These are phyloP conservation scores for Medakamo hakoo DNA, from an alignment of 139 green algal genomes.

Conservation along the genomic window DNA sequence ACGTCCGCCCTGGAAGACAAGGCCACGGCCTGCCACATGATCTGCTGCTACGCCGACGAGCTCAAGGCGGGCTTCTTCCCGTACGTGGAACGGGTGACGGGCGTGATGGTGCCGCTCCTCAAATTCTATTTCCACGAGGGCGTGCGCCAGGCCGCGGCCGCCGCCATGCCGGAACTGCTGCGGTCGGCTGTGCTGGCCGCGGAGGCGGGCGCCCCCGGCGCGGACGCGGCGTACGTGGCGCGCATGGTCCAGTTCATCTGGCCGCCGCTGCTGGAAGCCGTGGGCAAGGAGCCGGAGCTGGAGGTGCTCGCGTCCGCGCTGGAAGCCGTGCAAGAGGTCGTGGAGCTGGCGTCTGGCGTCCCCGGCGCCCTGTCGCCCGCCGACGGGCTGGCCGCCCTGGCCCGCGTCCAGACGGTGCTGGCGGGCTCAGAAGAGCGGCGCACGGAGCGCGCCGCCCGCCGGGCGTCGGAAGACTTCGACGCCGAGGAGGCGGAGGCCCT, in stretches of 20 bases:
- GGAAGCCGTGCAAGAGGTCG: conserved; percentile 44
- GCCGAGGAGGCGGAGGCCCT: conserved; percentile 85
- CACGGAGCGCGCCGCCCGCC: conserved; percentile 30
- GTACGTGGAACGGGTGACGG: conserved; percentile 65
- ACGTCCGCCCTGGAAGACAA: conserved; percentile 87
- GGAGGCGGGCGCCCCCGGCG: conserved; percentile 34
- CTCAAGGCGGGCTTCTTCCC: conserved; percentile 89
- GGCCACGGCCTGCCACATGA: conserved; percentile 93
- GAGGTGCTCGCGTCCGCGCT: conserved; percentile 47
- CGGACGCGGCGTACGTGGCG: conserved; percentile 31
- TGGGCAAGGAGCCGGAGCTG: conserved; percentile 52
- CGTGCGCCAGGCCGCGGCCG: conserved; percentile 43
- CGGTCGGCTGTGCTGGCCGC: conserved; percentile 40
- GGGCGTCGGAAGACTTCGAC: conserved; percentile 73
- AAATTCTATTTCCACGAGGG: conserved; percentile 98
- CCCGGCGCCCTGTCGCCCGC: conserved; percentile 19
- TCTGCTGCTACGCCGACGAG: conserved; percentile 94
- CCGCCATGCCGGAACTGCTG: conserved; percentile 75
- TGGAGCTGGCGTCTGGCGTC: conserved; percentile 33
- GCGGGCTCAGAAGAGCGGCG: conserved; percentile 44
- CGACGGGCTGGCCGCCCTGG: conserved; percentile 25
- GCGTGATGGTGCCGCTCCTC: conserved; percentile 72
- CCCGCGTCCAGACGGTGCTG: conserved; percentile 24
- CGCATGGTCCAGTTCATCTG: conserved; percentile 51
- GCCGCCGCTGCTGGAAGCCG: conserved; percentile 32